Evolutionary conservation across 2,329 filamentous ascomycete species (phyloP).

Genomic region (Fusarium poae): DNA sequence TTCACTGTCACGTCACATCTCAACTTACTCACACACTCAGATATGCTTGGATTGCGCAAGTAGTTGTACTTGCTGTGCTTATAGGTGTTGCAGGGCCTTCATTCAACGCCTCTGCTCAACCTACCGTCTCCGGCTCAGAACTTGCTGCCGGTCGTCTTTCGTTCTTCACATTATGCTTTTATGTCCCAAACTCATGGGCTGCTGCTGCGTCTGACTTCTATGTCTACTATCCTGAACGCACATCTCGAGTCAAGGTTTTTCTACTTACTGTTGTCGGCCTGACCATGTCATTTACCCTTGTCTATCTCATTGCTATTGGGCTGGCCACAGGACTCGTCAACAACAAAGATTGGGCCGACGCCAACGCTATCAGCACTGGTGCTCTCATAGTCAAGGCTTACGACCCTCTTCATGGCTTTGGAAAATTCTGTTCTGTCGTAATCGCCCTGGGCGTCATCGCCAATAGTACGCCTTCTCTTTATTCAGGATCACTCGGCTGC

Average conservation of each 20-base stretch:
- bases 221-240: slow-evolving; percentile 77
- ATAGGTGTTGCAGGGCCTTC: slow-evolving; percentile 73
- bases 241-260: slow-evolving; percentile 74
- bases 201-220: slow-evolving; percentile 83
- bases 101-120: slow-evolving; percentile 74
- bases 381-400: slow-evolving; percentile 70
- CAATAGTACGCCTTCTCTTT: slow-evolving; percentile 68
- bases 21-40: slow-evolving; percentile 36
- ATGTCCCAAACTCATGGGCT: slow-evolving; percentile 69
- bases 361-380: slow-evolving; percentile 65
- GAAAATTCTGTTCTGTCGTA: slow-evolving; percentile 68
- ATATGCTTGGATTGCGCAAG: slow-evolving; percentile 71
- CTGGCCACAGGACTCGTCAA: slow-evolving; percentile 65
- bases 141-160: slow-evolving; percentile 71
- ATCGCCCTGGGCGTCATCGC: slow-evolving; percentile 67
- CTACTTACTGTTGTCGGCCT: slow-evolving; percentile 77
- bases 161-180: slow-evolving; percentile 77
- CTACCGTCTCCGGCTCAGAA: slow-evolving; percentile 70
- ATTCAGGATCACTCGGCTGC: slow-evolving; percentile 70
- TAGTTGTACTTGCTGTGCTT: slow-evolving; percentile 78
- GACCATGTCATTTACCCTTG: slow-evolving; percentile 70
- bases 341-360: slow-evolving; percentile 63
- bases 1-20: accelerated
- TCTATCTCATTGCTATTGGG: slow-evolving; percentile 73
- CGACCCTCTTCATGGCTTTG: slow-evolving; percentile 66